These are phyloP conservation scores for Lepidium sativum DNA, from an alignment of 345 rosid species.

Conservation along the genomic window DNA sequence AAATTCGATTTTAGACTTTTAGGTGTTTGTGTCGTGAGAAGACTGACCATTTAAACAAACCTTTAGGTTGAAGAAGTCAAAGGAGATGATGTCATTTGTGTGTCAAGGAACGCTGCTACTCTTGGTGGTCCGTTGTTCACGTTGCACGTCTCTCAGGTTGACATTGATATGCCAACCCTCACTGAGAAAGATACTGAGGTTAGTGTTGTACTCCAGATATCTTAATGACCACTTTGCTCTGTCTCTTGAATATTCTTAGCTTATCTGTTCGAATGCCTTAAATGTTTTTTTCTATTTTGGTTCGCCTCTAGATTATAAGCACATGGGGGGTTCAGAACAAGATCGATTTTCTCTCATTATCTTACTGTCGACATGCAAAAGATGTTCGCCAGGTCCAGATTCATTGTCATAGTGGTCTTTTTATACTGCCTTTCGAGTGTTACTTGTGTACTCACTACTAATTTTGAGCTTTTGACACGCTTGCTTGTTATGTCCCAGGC, in stretches of 20 bases:
- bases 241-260: neutral
- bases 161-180: slow-evolving; percentile 74
- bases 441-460: neutral
- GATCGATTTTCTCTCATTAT: slow-evolving; percentile 85
- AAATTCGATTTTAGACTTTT: neutral
- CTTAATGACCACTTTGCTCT: neutral
- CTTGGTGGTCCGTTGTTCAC: slow-evolving; percentile 85
- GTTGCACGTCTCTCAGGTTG: slow-evolving; percentile 73
- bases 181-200: slow-evolving; percentile 83
- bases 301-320: slow-evolving; percentile 50
- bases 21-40: neutral
- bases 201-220: neutral
- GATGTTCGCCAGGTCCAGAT: slow-evolving; percentile 67
- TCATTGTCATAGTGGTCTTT: neutral
- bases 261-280: neutral
- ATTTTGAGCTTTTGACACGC: neutral
- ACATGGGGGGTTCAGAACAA: slow-evolving; percentile 83
- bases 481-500: slow-evolving; percentile 38
- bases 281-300: neutral
- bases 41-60: neutral
- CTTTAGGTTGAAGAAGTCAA: slow-evolving; percentile 68
- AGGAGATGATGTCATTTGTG: slow-evolving; percentile 71
- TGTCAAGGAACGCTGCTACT: slow-evolving; percentile 74
- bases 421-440: neutral
- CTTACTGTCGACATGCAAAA: slow-evolving; percentile 84